Evolutionary conservation across 169 alveolate species (phyloP), one percentile per base, ranked within the genome.

Genomic region (Besnoitia besnoiti): DNA sequence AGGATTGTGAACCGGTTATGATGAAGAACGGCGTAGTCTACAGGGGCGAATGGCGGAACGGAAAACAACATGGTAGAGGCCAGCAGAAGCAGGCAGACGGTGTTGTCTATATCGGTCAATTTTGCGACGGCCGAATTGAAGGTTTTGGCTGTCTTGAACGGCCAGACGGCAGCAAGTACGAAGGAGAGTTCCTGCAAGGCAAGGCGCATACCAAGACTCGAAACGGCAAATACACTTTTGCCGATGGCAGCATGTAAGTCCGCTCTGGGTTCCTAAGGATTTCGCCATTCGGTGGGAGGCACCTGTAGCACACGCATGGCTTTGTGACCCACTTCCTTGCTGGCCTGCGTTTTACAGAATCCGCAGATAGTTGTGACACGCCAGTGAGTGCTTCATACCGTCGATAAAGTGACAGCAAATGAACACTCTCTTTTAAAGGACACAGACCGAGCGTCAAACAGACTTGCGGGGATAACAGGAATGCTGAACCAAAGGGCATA

Each of bases 51-150:
- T 97, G 98, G 97, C 77, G 87, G 30, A 94, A 94, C 67, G 97
- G 96, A 10, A 93, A 91, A 91, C 96, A 96, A 89, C 97, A 95
- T 55, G 97, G 97, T 50, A 76, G 94, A n/a, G 97, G 97, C 37
- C 94, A 89, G 90, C 96, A 96, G 90, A 93, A 89, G 55, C 96
- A 96, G 94, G 93, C 90, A 0, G 96, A 96, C 50, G 97, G 98
- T 91, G 98, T 77, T 77, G 95, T 95, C 46, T 98, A 98, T 76
- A 92, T 96, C 12, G 98, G 98, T 16, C 97, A 96, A 79, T 97
- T 96, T 80, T 94, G 90, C 47, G 93, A 93, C 85, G 98, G 98
- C 51, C 95, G 94, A 61, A 96, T 96, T 89, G 97, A 96, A 49
- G 98, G 98, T 7, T 94, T 94, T 80, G 98, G 98, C 0, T 77